Evolutionary conservation across 1,139 yeast species (phyloP), one percentile per base, ranked within the genome.

Genomic region (Saccharomycopsis hybrid): DNA sequence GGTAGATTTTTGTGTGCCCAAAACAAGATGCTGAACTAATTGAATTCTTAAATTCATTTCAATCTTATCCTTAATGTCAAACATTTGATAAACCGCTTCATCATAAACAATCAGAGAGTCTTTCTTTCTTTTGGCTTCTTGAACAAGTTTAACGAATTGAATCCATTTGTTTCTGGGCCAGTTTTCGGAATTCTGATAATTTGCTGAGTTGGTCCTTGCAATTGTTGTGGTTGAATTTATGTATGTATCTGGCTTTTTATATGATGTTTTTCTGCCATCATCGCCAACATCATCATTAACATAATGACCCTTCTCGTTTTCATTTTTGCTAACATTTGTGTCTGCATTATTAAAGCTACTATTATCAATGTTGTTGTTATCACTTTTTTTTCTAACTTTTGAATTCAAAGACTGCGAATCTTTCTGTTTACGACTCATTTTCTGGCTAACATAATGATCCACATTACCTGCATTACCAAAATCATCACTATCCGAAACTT

Each of bases 101-200:
- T 45, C 39, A 38, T 45, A 45, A 5, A 45, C 48, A 7, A 45
- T 11, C 11, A 37, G n/a, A 13, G 48, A 30, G 38, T 45, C 44
- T 4, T 39, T 45, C n/a, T 5, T 7, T 7, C 11, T 8, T 9
- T 29, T 25, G 5, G 48, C 48, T 18, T 37, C 43, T 32, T 39
- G 29, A 27, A 45, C 38, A 3, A 45, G 27, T 8, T 40, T 39
- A 9, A 44, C 43, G 25, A 45, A 39, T 25, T 8, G 24, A 24
- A 39, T 45, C 48, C 48, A 45, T 39, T 45, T 24, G 13, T 44
- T 25, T 7, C n/a, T 8, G 4, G 31, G 7, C 47, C 47, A 44
- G 11, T 43, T 13, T 9, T 24, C 46, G 27, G 35, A 31, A 11
- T 31, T 31, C 11, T 7, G 35, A 31, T 31, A 7, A 31, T 7